Base-by-base conservation (phyloP, 345 rosid species). In the Geranium brycei region DNA sequence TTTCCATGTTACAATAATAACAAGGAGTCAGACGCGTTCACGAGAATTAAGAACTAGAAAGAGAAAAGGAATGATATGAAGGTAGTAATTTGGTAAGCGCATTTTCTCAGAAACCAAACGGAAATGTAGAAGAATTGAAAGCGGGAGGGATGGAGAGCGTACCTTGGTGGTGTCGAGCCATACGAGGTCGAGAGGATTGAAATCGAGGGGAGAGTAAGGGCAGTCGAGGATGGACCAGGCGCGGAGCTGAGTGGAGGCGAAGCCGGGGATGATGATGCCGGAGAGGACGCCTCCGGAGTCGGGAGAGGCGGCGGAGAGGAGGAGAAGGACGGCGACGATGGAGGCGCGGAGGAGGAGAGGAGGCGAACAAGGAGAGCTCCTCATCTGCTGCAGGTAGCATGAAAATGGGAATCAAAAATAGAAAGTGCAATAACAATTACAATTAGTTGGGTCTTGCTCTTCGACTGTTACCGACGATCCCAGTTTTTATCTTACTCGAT, bases 161-260 rank as follows among this genome's bases (percentile, higher is more conserved):
- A 93, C 99, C 74, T 93, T 93, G 66, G 99, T 90, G 63, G 87
- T 83, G 75, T 93, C 97, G 51, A 93, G 86, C 99, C 99, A 93
- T 53, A 93, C 99, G 63, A 88, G 80, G 84, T 93, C 97, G 69
- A 90, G 99, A 47, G 99, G 99, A 76, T 90, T 90, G 81, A 93
- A 93, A 80, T 93, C 95, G 75, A 93, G 89, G 17, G 99, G 99
- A 53, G 91, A 77, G 80, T 81, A 90, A 0, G 99, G 97, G 62
- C 99, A 93, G 82, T 93, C 97, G 60, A 93, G 97, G 67, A 91
- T 80, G 58, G 99, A 93, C 99, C 99, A 93, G 11, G 97, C 99
- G 68, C 99, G 74, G 8, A 93, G 77, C 96, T 91, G 99, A 72
- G 97, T 84, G 62, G 97, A 93, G 30, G 99, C 99, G 73, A 93